Evolutionary conservation across 495 filamentous ascomycete species (phyloP).

Genomic region (Astrothelium subdiscretum): DNA sequence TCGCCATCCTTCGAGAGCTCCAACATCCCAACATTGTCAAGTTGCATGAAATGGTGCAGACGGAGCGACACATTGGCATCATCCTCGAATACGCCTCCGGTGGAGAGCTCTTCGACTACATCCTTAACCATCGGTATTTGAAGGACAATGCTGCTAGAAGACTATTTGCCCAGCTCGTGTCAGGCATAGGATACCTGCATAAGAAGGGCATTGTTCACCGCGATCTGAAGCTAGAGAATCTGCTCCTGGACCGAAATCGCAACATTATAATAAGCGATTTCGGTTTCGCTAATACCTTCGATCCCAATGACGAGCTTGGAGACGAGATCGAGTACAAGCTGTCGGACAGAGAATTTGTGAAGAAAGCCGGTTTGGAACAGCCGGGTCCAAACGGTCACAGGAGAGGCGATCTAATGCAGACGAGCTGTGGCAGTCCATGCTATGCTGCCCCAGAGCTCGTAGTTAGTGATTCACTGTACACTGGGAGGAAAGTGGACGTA

Average conservation of each 20-base stretch:
- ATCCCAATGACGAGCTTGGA: constrained; percentile 72
- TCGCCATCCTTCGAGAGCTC: constrained; percentile 73
- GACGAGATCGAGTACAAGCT: constrained; percentile 86
- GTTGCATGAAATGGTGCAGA: constrained; percentile 97
- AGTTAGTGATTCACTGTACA: constrained; percentile 94
- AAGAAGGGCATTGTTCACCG: constrained; percentile 99
- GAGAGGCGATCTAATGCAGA: constrained; percentile 69
- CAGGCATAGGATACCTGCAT: constrained; percentile 94
- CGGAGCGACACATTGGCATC: constrained; percentile 90
- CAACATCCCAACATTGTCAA: constrained; percentile 94
- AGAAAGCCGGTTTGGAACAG: constrained; percentile 61
- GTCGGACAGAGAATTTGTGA: constrained; percentile 73
- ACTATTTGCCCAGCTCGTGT: constrained; percentile 91
- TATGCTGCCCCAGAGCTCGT: constrained; percentile 97
- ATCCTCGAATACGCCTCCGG: constrained; percentile 97
- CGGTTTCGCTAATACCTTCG: constrained; percentile 96
- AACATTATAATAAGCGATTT: constrained; percentile 99
- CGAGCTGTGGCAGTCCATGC: constrained; percentile 75
- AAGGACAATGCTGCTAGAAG: constrained; percentile 85
- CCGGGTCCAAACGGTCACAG: constrained; percentile 43
- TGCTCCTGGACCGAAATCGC: constrained; percentile 86
- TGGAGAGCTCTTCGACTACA: constrained; percentile 96
- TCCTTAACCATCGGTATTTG: constrained; percentile 88
- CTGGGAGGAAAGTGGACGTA: constrained; percentile 93
- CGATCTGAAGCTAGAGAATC: constrained; percentile 93